Base-by-base conservation (phyloP, 106 monocot species). In the Dendrobium huoshanense region DNA sequence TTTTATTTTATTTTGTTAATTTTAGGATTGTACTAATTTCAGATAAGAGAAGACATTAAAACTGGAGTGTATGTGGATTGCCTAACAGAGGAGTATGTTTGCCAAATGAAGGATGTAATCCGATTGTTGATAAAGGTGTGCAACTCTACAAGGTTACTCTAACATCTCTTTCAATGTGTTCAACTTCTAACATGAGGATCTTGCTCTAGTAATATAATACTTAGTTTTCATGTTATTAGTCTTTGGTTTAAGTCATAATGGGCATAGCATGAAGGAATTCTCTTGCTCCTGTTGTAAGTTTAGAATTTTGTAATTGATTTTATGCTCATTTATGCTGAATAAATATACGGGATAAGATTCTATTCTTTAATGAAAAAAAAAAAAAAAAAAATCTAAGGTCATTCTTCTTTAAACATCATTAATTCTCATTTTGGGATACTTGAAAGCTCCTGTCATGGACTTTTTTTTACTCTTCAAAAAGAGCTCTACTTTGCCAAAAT, bases 41-140 rank as follows among this genome's bases (percentile, higher is more conserved):
- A 99, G 99, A 91, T 99, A 47, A 95, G 99, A 70, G 95, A 99
- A 84, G 99, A 99, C 89, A 89, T 90, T 75, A 87, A 81, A 87
- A 87, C 86, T 81, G 99, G 95, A 80, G 89, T 99, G 54, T 99
- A 95, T 79, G 99, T 99, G 68, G 95, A 99, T 31, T 91, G 79
- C 75, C 89, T 99, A 27, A 90, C 93, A 41, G 95, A 95, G 80
- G 93, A 91, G 81, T 84, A 86, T 81, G 95, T 91, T 3, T 91
- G 72, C 80, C 78, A 91, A 56, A 74, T 84, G 80, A 93, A 91
- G 78, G 99, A 99, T 86, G 91, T 95, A 48, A 87, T 78, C 29
- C 87, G 87, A n/a, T 77, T 99, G 43, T 77, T 99, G 67, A 84
- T 82, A 16, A 99, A 99, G 99, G 99, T 99, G 11, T 27, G 72